Percentiles rank a stretch among this genome's conserved stretches.
Conservation (phyloP, 2,329 filamentous ascomycete genomes). For the Penicillium sp. region DNA sequence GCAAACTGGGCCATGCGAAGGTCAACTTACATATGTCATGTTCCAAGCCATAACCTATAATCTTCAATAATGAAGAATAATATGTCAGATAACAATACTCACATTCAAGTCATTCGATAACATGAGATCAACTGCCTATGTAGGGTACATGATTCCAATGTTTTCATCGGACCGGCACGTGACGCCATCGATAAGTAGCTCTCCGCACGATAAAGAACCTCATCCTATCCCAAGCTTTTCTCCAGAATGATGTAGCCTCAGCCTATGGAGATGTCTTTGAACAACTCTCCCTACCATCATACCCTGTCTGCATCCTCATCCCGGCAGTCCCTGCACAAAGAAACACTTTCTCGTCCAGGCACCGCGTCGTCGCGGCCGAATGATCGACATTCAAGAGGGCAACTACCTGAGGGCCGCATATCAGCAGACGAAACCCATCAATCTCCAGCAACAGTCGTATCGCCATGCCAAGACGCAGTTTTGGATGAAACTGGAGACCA, state of each 20-base stretch:
- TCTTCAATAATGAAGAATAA: neutral
- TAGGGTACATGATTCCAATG: too few relatives aligned
- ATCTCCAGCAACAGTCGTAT: neutral
- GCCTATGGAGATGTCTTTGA: slow-evolving; percentile 36
- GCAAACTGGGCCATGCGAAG: neutral
- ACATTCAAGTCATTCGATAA: neutral
- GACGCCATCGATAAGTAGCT: slow-evolving; percentile 33
- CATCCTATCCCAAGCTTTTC: slow-evolving; percentile 1
- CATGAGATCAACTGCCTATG: neutral
- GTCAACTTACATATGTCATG: neutral
- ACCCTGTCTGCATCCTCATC: slow-evolving; percentile 31
- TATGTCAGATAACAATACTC: too few relatives aligned
- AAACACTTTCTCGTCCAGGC: slow-evolving; percentile 10
- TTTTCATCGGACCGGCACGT: slow-evolving; percentile 1
- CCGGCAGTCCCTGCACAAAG: slow-evolving; percentile 23
- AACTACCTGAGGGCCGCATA: slow-evolving; percentile 7
- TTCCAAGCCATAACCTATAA: too few relatives aligned
- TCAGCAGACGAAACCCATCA: slow-evolving; percentile 8
- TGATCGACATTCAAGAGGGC: slow-evolving; percentile 8
- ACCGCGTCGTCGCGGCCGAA: slow-evolving; percentile 16
- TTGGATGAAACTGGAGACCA: slow-evolving; percentile 1
- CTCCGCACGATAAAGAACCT: slow-evolving; percentile 4
- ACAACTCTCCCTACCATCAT: slow-evolving; percentile 15
- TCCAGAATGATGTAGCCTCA: slow-evolving; percentile 31
- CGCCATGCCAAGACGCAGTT: slow-evolving; percentile 9